These are phyloP conservation scores for Lachnellula cervina DNA, from an alignment of 2,329 filamentous ascomycete genomes.

Conservation along the genomic window DNA sequence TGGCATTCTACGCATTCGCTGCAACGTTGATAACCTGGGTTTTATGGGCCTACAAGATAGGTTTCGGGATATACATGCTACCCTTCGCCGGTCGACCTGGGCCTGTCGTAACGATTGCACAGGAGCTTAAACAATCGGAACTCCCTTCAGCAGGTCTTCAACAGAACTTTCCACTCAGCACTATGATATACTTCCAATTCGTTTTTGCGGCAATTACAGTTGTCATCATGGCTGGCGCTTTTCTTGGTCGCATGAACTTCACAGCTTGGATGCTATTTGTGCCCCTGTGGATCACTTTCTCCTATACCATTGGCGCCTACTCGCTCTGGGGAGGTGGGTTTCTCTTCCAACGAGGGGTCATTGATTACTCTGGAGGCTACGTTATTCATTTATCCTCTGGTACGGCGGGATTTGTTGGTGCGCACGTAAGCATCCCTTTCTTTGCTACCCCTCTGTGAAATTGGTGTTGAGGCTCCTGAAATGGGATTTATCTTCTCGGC, in stretches of 20 bases:
- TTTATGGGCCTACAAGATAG: constrained; percentile 44
- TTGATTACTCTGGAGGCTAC: constrained; percentile 49
- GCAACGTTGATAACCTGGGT: constrained; percentile 46
- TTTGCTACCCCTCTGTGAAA: too few relatives aligned
- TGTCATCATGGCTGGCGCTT: constrained; percentile 42
- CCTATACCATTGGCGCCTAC: constrained; percentile 40
- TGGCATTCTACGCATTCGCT: constrained; percentile 47
- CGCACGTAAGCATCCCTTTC: constrained; percentile 24
- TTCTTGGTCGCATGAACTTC: constrained; percentile 46
- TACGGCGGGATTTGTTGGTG: constrained; percentile 44
- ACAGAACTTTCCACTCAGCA: constrained; percentile 41
- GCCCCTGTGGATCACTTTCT: constrained; percentile 46
- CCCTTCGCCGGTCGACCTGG: constrained; percentile 45
- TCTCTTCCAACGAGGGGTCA: constrained; percentile 40
- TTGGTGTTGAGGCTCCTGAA: too few relatives aligned
- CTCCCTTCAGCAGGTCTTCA: constrained; percentile 39
- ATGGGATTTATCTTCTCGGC: too few relatives aligned
- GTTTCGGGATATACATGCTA: constrained; percentile 45
- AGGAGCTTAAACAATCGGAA: constrained; percentile 38
- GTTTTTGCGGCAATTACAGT: constrained; percentile 48
- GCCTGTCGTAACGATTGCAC: constrained; percentile 40
- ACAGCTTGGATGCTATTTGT: constrained; percentile 48
- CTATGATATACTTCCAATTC: constrained; percentile 51
- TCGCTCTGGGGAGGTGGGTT: constrained; percentile 45
- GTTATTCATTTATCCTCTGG: constrained; percentile 50